Conservation (phyloP, 192 early-diverging fungal genomes). For the Umbelopsis sp. region DNA sequence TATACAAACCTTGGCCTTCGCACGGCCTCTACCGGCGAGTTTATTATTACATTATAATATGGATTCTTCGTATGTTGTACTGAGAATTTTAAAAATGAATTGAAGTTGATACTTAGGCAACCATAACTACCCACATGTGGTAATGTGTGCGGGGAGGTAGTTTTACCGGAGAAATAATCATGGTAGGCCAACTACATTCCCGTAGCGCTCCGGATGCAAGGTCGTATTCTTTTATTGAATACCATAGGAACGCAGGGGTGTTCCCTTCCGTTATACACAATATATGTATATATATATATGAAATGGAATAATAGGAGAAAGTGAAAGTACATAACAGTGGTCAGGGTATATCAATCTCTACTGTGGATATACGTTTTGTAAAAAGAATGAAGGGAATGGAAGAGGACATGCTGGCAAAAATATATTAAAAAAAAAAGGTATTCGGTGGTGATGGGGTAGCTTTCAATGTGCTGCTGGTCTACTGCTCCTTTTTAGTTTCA, state of each 20-base stretch:
- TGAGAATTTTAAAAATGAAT: too few species aligned
- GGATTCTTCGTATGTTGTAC: too few species aligned
- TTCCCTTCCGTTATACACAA: not conserved
- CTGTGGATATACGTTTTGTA: not conserved
- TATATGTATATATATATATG: not conserved
- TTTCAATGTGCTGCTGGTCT: conserved; percentile 12
- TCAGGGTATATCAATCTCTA: not conserved
- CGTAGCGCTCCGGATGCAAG: not conserved
- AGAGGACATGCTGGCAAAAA: not conserved
- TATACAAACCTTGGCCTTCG: too few species aligned
- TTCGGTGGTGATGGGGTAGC: not conserved
- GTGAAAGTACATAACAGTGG: conserved; percentile 1
- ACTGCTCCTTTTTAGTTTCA: conserved; percentile 19
- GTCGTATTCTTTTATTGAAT: not conserved
- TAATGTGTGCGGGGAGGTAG: not conserved
- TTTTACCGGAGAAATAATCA: not conserved
- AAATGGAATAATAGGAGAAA: conserved; percentile 3
- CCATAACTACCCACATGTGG: not conserved
- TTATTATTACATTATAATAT: too few species aligned
- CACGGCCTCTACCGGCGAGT: too few species aligned
- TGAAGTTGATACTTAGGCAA: too few species aligned
- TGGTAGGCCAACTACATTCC: not conserved
- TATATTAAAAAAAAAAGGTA: not conserved
- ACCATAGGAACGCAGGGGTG: not conserved
- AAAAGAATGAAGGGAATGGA: not conserved